phyloP scores from a whole-genome alignment of 495 filamentous ascomycete genomes.

The Hypomontagnella submonticulosa region DNA sequence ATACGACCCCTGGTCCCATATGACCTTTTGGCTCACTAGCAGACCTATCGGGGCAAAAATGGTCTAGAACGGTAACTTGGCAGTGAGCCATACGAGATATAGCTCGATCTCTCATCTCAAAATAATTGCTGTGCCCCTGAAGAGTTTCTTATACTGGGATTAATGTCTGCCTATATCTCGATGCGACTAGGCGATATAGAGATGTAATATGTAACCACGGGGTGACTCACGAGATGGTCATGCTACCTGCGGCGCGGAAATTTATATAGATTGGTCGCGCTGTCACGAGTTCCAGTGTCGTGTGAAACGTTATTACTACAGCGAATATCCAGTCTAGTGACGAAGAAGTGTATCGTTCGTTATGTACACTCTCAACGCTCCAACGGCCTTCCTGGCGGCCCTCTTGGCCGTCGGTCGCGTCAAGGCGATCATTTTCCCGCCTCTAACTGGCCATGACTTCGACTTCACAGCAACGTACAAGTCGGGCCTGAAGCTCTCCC shows the following conservation, averaged over 20 bases:
- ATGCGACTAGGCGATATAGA: neutral
- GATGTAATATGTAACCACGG: constrained; percentile 4
- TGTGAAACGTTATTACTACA: no score
- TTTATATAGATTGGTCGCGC: no score
- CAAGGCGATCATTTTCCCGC: neutral
- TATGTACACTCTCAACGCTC: constrained; percentile 1
- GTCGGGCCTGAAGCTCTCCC: constrained; percentile 17
- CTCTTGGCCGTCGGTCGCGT: neutral
- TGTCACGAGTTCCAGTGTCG: no score
- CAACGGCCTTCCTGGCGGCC: neutral
- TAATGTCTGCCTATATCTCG: no score
- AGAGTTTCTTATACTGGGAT: neutral
- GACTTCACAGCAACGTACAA: constrained; percentile 22
- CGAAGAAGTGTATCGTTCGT: neutral
- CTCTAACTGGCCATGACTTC: constrained; percentile 28
- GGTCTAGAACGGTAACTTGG: constrained; percentile 9
- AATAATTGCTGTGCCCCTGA: constrained; percentile 1
- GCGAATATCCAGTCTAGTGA: no score
- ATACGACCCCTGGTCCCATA: no score
- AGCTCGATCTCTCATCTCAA: constrained; percentile 4
- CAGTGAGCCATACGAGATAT: constrained; percentile 2
- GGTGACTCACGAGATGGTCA: constrained; percentile 8
- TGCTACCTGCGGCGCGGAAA: no score
- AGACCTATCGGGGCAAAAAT: no score
- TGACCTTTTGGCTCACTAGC: neutral